Evolutionary conservation across 805 yeast genomes (phyloP).

Genomic region (Saturnispora saitoi): DNA sequence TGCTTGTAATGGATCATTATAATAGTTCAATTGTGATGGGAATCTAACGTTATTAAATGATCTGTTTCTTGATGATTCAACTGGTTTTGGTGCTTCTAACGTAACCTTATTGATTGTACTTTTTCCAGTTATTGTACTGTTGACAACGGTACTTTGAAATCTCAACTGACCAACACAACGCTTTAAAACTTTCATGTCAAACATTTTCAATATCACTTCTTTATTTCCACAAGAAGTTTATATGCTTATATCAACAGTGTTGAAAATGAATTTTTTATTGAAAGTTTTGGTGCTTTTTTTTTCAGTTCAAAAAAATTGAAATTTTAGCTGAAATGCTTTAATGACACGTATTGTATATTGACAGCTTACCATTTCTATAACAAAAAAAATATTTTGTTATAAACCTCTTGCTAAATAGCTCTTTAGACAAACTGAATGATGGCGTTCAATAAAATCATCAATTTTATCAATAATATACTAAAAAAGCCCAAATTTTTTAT

Average conservation of each 20-base stretch:
- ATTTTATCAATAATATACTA: too few relatives aligned
- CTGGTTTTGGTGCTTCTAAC: conserved; percentile 3
- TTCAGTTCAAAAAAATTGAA: neutral
- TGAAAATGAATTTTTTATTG: too few relatives aligned
- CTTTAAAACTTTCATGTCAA: conserved; percentile 1
- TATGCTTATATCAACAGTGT: too few relatives aligned
- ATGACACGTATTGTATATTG: neutral
- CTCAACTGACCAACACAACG: conserved; percentile 2
- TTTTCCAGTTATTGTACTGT: neutral
- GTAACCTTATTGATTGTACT: neutral
- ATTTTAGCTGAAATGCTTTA: neutral
- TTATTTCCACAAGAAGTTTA: too few relatives aligned
- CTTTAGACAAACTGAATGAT: too few relatives aligned
- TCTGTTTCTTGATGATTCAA: conserved; percentile 11
- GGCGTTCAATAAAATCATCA: too few relatives aligned
- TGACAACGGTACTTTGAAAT: conserved; percentile 3
- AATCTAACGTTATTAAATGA: conserved; percentile 7
- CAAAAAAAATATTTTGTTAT: too few relatives aligned
- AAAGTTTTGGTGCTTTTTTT: neutral
- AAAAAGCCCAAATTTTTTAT: too few relatives aligned
- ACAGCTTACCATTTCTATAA: neutral
- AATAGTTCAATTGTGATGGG: conserved; percentile 11
- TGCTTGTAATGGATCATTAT: conserved; percentile 14
- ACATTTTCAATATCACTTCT: neutral
- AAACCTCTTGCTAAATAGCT: too few relatives aligned